Percentiles rank a stretch among this genome's conserved stretches.
phyloP scores from a whole-genome alignment of 2,329 filamentous ascomycete species.

The Paramyrothecium roridum region DNA sequence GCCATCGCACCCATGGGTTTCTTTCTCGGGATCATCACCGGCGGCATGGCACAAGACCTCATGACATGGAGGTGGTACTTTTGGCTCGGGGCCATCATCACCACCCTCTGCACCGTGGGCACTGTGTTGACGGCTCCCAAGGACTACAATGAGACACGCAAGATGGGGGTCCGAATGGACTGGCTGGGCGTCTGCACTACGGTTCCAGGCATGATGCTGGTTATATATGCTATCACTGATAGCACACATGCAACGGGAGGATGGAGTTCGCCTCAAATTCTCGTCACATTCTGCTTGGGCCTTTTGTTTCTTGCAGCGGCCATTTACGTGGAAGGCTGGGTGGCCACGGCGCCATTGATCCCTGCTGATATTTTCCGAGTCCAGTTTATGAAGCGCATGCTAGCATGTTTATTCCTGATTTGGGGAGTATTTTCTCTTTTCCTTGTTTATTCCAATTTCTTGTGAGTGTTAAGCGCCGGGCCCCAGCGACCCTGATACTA shows the following conservation, averaged over 20 bases:
- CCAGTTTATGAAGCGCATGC: conserved; percentile 57
- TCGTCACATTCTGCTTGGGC: conserved; percentile 55
- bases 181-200: conserved; percentile 55
- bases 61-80: conserved; percentile 66
- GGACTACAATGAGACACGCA: conserved; percentile 27
- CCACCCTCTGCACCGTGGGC: conserved; percentile 48
- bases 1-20: conserved; percentile 53
- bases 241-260: conserved; percentile 57
- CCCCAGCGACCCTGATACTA: not conserved
- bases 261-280: conserved; percentile 65
- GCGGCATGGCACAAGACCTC: conserved; percentile 58
- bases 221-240: conserved; percentile 68
- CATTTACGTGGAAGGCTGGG: conserved; percentile 63
- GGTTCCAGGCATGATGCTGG: conserved; percentile 56
- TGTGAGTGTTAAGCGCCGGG: conserved; percentile 38
- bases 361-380: conserved; percentile 62
- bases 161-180: conserved; percentile 48
- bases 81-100: conserved; percentile 51
- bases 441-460: conserved; percentile 62
- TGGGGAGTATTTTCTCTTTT: conserved; percentile 58
- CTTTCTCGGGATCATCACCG: conserved; percentile 62
- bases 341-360: conserved; percentile 58
- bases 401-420: conserved; percentile 47
- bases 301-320: conserved; percentile 48
- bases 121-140: conserved; percentile 31